Base-by-base conservation (phyloP, 2,329 filamentous ascomycete genomes). In the Botrytis sinoallii region DNA sequence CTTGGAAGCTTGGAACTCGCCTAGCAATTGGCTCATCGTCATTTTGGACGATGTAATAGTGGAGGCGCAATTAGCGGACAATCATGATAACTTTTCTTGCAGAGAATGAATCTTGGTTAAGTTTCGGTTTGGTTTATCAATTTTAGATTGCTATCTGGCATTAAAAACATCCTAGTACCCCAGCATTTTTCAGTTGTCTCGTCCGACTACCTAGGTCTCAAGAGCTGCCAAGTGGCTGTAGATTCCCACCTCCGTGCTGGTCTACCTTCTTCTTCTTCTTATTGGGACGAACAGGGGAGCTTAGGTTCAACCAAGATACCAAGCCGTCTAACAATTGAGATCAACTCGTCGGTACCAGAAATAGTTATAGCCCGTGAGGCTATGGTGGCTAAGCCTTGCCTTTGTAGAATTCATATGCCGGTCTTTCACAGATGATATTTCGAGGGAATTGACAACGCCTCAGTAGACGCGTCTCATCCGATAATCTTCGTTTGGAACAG, bases 1-100 rank as follows among this genome's bases (percentile, higher is more conserved):
- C 72, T 71, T 71, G 68, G 72, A 73, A 73, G 67, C 67, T 71
- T 71, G 55, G 44, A 71, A 71, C 55, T 14, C 46, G 38, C 29
- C 22, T 20, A 57, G 16, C 32, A 35, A 72, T 72, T 72, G 70
- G 70, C 48, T 29, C 29, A 59, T 59, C 65, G 14, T 48, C 32
- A 60, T 44, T 38, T 46, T 60, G 38, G 32, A 59, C 48, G 48
- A 67, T 67, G 48, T 67, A 67, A 72, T 67, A 44, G 70, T 46
- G 70, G 70, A 68, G 70, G 61, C 70, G 63, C 40, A 72, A 48
- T 67, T 67, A 57, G 57, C 22, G 69, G 57, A 32, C 32, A 38
- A 55, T 68, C 32, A 55, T 22, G 20, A 38, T 46, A 6, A 32
- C 14, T 64, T 64, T 64, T 44, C 46, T n/a, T 57, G 14, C 10